Base-by-base conservation (phyloP, 768 basidiomycete species). In the Phlegmacium glaucopus region DNA sequence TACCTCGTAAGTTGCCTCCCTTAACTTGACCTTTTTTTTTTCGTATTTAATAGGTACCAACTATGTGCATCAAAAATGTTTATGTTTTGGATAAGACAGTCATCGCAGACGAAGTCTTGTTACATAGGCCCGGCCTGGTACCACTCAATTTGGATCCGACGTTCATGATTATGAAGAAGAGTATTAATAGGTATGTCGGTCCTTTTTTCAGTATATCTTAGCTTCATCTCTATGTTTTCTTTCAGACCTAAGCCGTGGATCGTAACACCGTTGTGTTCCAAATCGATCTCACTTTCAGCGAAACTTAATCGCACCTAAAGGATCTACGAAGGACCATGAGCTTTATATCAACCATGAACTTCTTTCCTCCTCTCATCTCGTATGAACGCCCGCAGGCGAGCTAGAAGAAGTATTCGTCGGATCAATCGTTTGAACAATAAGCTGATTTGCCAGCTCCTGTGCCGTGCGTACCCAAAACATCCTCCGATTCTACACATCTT, bases 1-100 rank as follows among this genome's bases (percentile, higher is more conserved):
- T n/a, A n/a, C 30, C 11, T 15, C 4, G n/a, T n/a, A n/a, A n/a
- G 12, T 8, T 35, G 30, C 17, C 4, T n/a, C 25, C 15, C 22
- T n/a, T 13, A 30, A 45, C 26, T 50, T 18, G 30, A 38, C 10
- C 38, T 27, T 44, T 29, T 48, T n/a, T n/a, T n/a, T n/a, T n/a
- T n/a, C n/a, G n/a, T n/a, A n/a, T n/a, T 47, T 50, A 44, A 2
- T 58, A 94, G 93, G 89, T 97, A 0, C 96, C 95, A 0, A 88
- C 91, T 2, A 72, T 98, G 22, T 89, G 87, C 36, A 85, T 97
- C 43, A 96, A 98, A 61, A 75, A 86, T 52, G 90, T 90, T 5
- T 98, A 91, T 64, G 75, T 94, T 1, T 97, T 85, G 83, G 85
- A 95, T 69, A 99, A 99, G 0, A 84, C 84, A 2, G 88, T 98